These are phyloP conservation scores for Aspergillus hiratsukae DNA, from an alignment of 2,329 filamentous ascomycete genomes.

Conservation along the genomic window DNA sequence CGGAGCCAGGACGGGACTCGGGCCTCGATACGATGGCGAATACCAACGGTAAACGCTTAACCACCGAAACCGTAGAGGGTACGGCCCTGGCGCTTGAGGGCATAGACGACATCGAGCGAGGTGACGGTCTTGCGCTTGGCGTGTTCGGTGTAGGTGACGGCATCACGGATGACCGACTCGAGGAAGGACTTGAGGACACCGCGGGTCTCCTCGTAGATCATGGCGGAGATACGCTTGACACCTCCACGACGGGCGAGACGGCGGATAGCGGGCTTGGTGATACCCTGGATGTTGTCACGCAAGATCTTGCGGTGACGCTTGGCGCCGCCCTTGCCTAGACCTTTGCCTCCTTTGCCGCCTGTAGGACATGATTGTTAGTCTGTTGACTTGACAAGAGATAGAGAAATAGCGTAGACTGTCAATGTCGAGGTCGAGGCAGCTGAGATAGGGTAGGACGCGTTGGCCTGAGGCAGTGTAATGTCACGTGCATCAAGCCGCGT, in stretches of 20 bases:
- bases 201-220: slow-evolving; percentile 81
- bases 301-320: slow-evolving; percentile 99
- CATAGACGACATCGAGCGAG: slow-evolving; percentile 60
- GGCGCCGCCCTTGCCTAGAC: slow-evolving; percentile 95
- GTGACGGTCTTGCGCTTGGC: slow-evolving; percentile 63
- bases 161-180: slow-evolving; percentile 74
- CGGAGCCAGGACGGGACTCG: not conserved
- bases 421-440: not conserved
- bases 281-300: slow-evolving; percentile 99
- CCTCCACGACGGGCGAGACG: slow-evolving; percentile 98
- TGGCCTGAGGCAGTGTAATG: slow-evolving; percentile 15
- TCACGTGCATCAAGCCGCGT: slow-evolving; percentile 24
- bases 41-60: slow-evolving; percentile 46
- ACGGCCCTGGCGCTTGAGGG: slow-evolving; percentile 61
- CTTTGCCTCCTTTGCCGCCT: slow-evolving; percentile 96
- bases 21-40: not conserved
- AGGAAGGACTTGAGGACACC: slow-evolving; percentile 81
- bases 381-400: not conserved
- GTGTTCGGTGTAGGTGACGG: slow-evolving; percentile 79
- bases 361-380: slow-evolving; percentile 22
- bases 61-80: slow-evolving; percentile 85
- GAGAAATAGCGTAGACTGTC: not conserved
- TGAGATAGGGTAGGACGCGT: slow-evolving; percentile 1
- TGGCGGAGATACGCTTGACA: slow-evolving; percentile 99
- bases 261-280: slow-evolving; percentile 97